Base-by-base conservation (phyloP, 768 basidiomycete genomes). In the Agaricus sinodeliciosus region DNA sequence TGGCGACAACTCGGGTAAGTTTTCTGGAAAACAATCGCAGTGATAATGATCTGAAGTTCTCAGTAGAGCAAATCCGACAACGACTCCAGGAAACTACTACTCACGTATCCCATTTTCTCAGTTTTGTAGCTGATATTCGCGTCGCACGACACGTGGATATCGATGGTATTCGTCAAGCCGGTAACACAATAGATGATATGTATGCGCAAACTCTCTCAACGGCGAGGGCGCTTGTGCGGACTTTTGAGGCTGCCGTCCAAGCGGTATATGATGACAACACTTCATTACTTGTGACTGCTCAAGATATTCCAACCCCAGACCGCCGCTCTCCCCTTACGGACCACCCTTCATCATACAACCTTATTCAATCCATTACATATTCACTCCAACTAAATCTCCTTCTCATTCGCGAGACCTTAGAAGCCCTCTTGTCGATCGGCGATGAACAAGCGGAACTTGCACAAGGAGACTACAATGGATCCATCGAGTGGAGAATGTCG, bases 111-210 rank as follows among this genome's bases (percentile, higher is more conserved):
- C 64, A 74, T 2, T 80, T 89, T 53, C 68, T 92, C 26, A 63
- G 69, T 9, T 75, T 79, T 45, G 74, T 85, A 35, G 77, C 80
- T 19, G 82, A 90, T 57, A 76, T 93, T 55, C 84, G 93, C 64
- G 67, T 94, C 49, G 90, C 90, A 16, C 79, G 82, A 27, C 81
- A 85, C 63, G 82, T 94, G 55, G 93, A 94, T 63, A 80, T 94
- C 54, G 88, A 92, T 58, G 87, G 85, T 13, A 76, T 87, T 56
- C 73, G 73, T 25, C 72, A 77, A 55, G 76, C 80, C 26, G 68
- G 73, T 1, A 71, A 69, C 9, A 62, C 72, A 12, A 62, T 72
- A 19, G 78, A 79, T 58, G 70, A 77, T 16, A 63, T 72, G 31
- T 91, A 90, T 62, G 62, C 72, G 12, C 76, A 81, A 57, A 81